Base-by-base conservation (phyloP, 208 protist species). In the Trypanosoma cruzi region DNA sequence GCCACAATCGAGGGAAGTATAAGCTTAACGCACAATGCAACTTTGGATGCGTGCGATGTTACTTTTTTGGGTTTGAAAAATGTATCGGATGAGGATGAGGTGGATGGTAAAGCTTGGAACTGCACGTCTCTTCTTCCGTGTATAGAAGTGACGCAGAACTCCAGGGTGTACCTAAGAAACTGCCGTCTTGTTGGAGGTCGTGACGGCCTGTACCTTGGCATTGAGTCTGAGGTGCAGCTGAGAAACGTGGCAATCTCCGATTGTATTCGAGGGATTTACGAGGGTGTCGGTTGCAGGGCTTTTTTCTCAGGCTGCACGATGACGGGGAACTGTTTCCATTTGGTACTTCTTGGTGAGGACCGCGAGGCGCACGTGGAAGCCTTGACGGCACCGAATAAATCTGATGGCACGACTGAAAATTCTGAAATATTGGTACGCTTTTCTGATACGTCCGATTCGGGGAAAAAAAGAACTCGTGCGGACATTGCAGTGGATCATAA, bases 221-320 rank as follows among this genome's bases (percentile, higher is more conserved):
- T 88, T 46, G 73, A 77, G 28, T 87, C 80, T 24, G 29, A 53
- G 36, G 82, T 75, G 31, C 75, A 72, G 31, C 60, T 89, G 26
- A 52, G 48, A 32, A 29, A 54, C 46, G 74, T 78, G 20, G 29
- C 50, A 20, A 70, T 89, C 14, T 57, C 75, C 11, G 84, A 88
- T 72, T 92, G 86, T 63, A 71, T 82, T 20, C 77, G 86, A 14
- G 86, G 86, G 1, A 40, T 88, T 8, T 89, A 92, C 37, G 86
- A 92, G 61, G 82, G 86, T 5, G 80, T 92, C 5, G 75, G 84
- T 37, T 92, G 86, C 56, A 62, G 53, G 3, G 20, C 36, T 28
- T 60, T 75, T 28, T 42, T 75, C 16, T 46, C 59, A 3, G 24
- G 32, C 8, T 88, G 82, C 72, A 36, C 14, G 11, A 84, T 88